Percentiles rank a stretch among this genome's conserved stretches.
phyloP scores from a whole-genome alignment of 176 grass and related monocot genomes.

The Phoenix roebelenii region DNA sequence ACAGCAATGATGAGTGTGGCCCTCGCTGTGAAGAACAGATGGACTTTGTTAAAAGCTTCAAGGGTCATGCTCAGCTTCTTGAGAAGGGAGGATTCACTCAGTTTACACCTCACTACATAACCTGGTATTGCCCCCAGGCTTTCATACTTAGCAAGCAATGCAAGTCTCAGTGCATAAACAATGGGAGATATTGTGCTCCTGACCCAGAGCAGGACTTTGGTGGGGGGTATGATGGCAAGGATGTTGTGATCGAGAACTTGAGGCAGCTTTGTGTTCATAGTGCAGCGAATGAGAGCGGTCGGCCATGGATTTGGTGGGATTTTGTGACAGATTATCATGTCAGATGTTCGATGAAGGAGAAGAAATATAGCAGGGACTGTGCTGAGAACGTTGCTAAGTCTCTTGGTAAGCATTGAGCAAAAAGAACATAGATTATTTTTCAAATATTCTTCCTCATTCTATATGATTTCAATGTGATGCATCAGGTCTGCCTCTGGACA shows the following conservation, averaged over 20 bases:
- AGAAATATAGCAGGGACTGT: slow-evolving; percentile 46
- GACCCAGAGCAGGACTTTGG: slow-evolving; percentile 76
- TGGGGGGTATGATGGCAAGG: slow-evolving; percentile 52
- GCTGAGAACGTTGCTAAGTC: slow-evolving; percentile 44
- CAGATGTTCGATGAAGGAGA: slow-evolving; percentile 69
- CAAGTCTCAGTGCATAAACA: slow-evolving; percentile 20
- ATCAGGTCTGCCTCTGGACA: slow-evolving; percentile 51
- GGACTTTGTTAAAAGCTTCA: slow-evolving; percentile 15
- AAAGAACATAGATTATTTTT: too few relatives aligned
- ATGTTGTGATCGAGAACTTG: slow-evolving; percentile 75
- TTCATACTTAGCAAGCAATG: slow-evolving; percentile 16
- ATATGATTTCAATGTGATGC: not conserved
- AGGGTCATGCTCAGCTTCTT: slow-evolving; percentile 14
- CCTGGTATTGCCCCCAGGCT: slow-evolving; percentile 13
- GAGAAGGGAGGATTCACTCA: slow-evolving; percentile 19
- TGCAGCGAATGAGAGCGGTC: slow-evolving; percentile 30
- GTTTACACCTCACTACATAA: slow-evolving; percentile 21
- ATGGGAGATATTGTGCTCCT: slow-evolving; percentile 59
- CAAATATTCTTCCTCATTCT: not conserved
- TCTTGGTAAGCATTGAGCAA: slow-evolving; percentile 31
- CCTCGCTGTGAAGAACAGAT: slow-evolving; percentile 15
- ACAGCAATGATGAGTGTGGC: slow-evolving; percentile 20
- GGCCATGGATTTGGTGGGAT: slow-evolving; percentile 88
- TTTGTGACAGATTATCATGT: slow-evolving; percentile 71
- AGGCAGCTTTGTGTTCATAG: slow-evolving; percentile 95